Conservation (phyloP, 768 basidiomycete species). For the Candolleomyces eurysporus region DNA sequence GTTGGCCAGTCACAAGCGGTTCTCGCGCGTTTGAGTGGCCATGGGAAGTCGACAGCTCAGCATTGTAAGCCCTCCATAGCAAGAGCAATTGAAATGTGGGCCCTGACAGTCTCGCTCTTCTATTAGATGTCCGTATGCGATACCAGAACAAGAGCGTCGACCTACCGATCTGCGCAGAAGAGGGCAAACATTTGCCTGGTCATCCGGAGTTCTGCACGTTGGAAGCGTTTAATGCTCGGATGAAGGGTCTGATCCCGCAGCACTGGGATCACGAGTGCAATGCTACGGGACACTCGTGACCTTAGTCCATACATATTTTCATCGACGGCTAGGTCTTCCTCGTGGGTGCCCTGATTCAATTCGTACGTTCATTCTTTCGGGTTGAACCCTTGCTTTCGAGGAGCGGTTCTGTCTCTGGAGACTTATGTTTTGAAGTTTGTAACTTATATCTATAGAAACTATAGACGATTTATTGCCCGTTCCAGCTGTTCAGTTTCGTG, state of each 20-base stretch:
- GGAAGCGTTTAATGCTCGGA: conserved; percentile 57
- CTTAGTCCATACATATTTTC: too few species aligned
- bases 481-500: too few species aligned
- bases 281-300: not conserved
- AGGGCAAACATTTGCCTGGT: conserved; percentile 66
- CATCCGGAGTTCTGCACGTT: conserved; percentile 75
- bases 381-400: too few species aligned
- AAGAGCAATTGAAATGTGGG: not conserved
- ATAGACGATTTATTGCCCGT: too few species aligned
- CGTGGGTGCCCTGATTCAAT: too few species aligned
- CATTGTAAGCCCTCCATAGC: conserved; percentile 25
- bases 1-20: conserved; percentile 34
- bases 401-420: too few species aligned
- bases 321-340: too few species aligned
- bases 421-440: too few species aligned
- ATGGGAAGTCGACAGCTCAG: conserved; percentile 9
- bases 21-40: conserved; percentile 34
- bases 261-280: conserved; percentile 68
- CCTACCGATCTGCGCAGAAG: conserved; percentile 62
- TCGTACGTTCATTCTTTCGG: too few species aligned
- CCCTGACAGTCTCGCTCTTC: not conserved
- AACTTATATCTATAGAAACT: too few species aligned
- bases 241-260: conserved; percentile 60
- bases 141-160: conserved; percentile 67
- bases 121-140: conserved; percentile 67